Evolutionary conservation across 352 stramenopile species (phyloP).

Genomic region (Peronosclerospora sorghi): DNA sequence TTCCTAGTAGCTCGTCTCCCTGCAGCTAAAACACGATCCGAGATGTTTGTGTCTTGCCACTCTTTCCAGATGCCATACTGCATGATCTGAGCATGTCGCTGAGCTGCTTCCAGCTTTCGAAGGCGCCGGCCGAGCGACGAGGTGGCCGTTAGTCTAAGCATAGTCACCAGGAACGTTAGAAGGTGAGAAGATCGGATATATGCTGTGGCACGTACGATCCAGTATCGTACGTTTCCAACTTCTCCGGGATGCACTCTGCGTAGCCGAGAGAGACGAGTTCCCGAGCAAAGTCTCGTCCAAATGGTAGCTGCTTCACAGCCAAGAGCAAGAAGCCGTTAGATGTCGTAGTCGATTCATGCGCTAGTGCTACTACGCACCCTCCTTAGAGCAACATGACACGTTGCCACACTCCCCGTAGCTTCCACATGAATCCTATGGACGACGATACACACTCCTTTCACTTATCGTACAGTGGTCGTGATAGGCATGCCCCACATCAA

Average conservation of each 20-base stretch:
- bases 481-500: not conserved
- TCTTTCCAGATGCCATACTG: slow-evolving; percentile 74
- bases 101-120: slow-evolving; percentile 34
- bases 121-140: slow-evolving; percentile 30
- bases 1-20: slow-evolving; percentile 44
- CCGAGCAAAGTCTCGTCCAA: slow-evolving; percentile 44
- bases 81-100: slow-evolving; percentile 68
- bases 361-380: slow-evolving; percentile 21
- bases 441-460: too few species aligned
- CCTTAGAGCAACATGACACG: slow-evolving; percentile 34
- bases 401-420: slow-evolving; percentile 31
- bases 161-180: too few species aligned
- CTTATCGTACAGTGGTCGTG: too few species aligned
- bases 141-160: slow-evolving; percentile 9
- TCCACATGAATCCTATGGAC: slow-evolving; percentile 10
- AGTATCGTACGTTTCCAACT: slow-evolving; percentile 47
- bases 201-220: slow-evolving; percentile 28
- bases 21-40: slow-evolving; percentile 46
- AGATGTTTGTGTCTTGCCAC: slow-evolving; percentile 61
- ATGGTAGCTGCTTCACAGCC: slow-evolving; percentile 24
- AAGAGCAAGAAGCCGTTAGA: not conserved
- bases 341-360: not conserved
- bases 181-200: too few species aligned
- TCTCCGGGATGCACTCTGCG: slow-evolving; percentile 53
- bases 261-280: slow-evolving; percentile 47